These are phyloP conservation scores for Linnemannia exigua DNA, from an alignment of 192 early-diverging fungal genomes.

Conservation along the genomic window DNA sequence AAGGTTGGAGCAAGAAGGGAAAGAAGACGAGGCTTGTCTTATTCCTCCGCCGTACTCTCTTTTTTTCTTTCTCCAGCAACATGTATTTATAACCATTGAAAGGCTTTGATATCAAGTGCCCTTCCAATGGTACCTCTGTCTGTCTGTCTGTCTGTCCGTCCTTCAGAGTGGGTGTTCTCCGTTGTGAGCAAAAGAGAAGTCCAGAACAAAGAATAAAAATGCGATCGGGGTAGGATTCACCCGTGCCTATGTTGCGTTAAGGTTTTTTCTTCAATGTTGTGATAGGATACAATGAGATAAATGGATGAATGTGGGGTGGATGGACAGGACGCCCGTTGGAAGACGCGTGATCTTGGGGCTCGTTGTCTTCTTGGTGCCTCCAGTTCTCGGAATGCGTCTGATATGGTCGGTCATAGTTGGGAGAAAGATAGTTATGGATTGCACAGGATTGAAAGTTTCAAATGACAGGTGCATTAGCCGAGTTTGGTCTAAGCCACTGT, in stretches of 20 bases:
- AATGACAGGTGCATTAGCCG: background rate
- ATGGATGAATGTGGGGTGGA: background rate
- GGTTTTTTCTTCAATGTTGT: background rate
- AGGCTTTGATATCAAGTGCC: background rate
- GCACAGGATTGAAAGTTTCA: background rate
- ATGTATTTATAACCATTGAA: background rate
- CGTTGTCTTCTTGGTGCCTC: background rate
- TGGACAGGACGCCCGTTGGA: background rate
- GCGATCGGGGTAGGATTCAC: slow-evolving; percentile 1
- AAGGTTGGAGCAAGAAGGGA: background rate
- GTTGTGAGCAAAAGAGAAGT: background rate
- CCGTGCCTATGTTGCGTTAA: background rate
- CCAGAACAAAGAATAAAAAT: background rate
- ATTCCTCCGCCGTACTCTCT: background rate
- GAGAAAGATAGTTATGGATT: background rate
- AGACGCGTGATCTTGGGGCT: background rate
- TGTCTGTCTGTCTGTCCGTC: background rate
- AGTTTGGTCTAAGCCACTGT: background rate
- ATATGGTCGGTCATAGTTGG: background rate
- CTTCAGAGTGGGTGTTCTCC: background rate
- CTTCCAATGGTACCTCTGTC: background rate
- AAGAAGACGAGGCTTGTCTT: background rate
- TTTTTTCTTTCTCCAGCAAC: background rate
- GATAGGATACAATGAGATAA: background rate
- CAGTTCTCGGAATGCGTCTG: too few relatives aligned